Conservation (phyloP, 2,329 filamentous ascomycete genomes). For the Scedosporium aurantiacum region DNA sequence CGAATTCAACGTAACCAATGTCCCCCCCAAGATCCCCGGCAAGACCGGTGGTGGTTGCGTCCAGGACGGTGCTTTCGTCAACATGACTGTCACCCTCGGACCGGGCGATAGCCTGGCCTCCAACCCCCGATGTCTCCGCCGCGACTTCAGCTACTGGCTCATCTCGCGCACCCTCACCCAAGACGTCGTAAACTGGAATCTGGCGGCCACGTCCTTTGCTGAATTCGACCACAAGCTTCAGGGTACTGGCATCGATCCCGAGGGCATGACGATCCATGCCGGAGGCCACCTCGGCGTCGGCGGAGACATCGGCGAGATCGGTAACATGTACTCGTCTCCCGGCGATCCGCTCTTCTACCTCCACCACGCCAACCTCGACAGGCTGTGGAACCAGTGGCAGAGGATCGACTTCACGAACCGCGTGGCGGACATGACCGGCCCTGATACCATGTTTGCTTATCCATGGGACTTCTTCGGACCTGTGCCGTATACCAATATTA, state of each 20-base stretch:
- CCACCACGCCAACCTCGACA: conserved; percentile 19
- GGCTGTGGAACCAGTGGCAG: conserved; percentile 21
- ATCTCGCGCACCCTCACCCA: conserved; percentile 12
- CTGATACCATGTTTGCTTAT: conserved; percentile 21
- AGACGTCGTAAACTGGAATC: conserved; percentile 18
- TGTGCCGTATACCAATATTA: conserved; percentile 21
- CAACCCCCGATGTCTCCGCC: conserved; percentile 31
- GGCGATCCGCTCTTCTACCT: conserved; percentile 19
- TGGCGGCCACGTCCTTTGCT: conserved; percentile 22
- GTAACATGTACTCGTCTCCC: conserved; percentile 14
- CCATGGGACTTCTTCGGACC: conserved; percentile 21
- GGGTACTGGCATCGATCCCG: conserved; percentile 15
- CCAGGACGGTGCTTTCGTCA: conserved; percentile 30
- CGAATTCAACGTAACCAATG: conserved; percentile 17
- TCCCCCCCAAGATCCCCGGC: conserved; percentile 16
- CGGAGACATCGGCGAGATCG: conserved; percentile 19
- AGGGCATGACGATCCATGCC: conserved; percentile 23
- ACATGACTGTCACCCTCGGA: conserved; percentile 23
- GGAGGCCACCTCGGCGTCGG: conserved; percentile 29
- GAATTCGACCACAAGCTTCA: conserved; percentile 21
- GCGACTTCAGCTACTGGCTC: conserved; percentile 15
- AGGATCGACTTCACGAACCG: conserved; percentile 16
- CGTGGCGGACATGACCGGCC: conserved; percentile 19
- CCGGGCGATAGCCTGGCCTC: conserved; percentile 19
- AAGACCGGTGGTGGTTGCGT: conserved; percentile 40